Evolutionary conservation across 495 filamentous ascomycete genomes (phyloP), one percentile per base, ranked within the genome.

Genomic region (Pyronema domesticum): DNA sequence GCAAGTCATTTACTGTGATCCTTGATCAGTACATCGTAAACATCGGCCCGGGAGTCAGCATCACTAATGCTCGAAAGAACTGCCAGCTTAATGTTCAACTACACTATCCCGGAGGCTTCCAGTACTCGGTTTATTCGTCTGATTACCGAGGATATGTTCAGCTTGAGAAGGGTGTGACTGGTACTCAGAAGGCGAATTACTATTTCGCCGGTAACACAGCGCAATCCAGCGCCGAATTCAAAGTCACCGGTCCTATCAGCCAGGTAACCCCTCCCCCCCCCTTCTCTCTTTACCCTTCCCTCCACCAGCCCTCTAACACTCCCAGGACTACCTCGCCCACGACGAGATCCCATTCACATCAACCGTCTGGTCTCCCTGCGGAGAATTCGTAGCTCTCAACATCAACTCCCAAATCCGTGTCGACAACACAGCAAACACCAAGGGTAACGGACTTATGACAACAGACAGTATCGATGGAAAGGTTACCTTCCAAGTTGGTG

Each of bases 71-170:
- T 35, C 56, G 50, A 69, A 79, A 79, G 74, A 76, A 76, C 71
- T 80, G 76, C 73, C 73, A 76, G 67, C 66, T 80, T 46, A 73
- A 78, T 64, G 54, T 80, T 61, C 71, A 68, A 64, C 70, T 80
- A 54, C 70, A 74, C 65, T 78, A 77, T 67, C 76, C 76, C 37
- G 70, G 69, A 44, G 76, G 76, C 50, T 80, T 77, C 73, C 73
- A 77, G 64, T 79, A 74, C 67, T 65, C 74, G 39, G 65, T 78
- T 19, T 68, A 76, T 53, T 68, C 74, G 55, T 71, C 69, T 55
- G 75, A 72, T 7, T 77, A 79, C 71, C 74, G 75, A 69, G 76
- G 76, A 55, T 79, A 69, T 50, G 76, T 73, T 0, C 69, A 71
- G 60, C 66, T 78, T 42, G 74, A 77, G 46, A 37, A 52, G 42